phyloP scores from a whole-genome alignment of 345 rosid species.

The Diplotaxis tenuifolia region DNA sequence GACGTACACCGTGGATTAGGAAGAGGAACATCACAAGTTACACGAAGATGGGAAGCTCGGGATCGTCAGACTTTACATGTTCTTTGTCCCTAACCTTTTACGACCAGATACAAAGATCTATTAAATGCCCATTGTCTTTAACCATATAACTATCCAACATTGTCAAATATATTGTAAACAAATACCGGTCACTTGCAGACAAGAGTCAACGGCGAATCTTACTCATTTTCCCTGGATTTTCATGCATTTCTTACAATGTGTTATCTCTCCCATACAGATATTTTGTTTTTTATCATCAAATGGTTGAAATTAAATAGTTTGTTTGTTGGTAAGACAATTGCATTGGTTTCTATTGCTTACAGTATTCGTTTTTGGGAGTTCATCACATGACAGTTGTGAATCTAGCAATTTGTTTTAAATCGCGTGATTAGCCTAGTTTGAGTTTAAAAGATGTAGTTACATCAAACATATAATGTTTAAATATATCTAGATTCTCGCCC shows the following conservation, averaged over 20 bases:
- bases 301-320: conserved; percentile 15
- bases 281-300: conserved; percentile 25
- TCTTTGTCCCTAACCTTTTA: conserved; percentile 25
- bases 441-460: background rate
- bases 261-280: conserved; percentile 18
- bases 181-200: conserved; percentile 33
- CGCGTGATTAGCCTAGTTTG: conserved; percentile 11
- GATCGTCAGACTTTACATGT: conserved; percentile 30
- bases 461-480: background rate
- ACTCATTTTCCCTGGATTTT: background rate
- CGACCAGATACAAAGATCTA: conserved; percentile 30
- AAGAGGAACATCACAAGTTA: conserved; percentile 21
- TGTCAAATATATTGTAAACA: conserved; percentile 17
- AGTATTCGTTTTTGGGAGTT: conserved; percentile 5
- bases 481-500: background rate
- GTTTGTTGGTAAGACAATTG: conserved; percentile 13
- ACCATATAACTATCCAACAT: conserved; percentile 18
- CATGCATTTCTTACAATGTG: conserved; percentile 22
- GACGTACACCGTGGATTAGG: conserved; percentile 13
- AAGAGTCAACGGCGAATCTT: conserved; percentile 28
- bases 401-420: conserved; percentile 10
- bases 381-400: conserved; percentile 33
- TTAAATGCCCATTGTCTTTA: conserved; percentile 30
- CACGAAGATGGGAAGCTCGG: conserved; percentile 34
- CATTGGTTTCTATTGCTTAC: background rate